These are phyloP conservation scores for Xanthoconium purpureum DNA, from an alignment of 768 basidiomycete genomes.

Conservation along the genomic window DNA sequence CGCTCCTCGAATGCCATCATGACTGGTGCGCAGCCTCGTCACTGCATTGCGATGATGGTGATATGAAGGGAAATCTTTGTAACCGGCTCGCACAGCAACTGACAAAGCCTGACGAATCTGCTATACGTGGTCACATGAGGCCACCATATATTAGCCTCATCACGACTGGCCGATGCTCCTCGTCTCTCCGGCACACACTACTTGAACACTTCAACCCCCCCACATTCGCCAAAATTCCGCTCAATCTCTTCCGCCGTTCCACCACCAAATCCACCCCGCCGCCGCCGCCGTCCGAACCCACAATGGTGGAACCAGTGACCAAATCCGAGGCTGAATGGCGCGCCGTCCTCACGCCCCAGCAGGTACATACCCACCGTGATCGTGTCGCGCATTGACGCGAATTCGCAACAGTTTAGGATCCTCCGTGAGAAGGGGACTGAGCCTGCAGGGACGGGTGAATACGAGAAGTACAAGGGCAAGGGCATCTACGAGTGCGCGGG, in stretches of 20 bases:
- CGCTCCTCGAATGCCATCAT: too few relatives aligned
- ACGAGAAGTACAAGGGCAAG: constrained; percentile 60
- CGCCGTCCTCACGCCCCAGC: constrained; percentile 73
- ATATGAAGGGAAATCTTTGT: too few relatives aligned
- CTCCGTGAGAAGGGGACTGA: constrained; percentile 90
- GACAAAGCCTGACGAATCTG: too few relatives aligned
- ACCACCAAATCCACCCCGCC: background rate
- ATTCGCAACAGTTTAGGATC: constrained; percentile 65
- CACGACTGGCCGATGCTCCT: too few relatives aligned
- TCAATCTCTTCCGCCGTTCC: constrained; percentile 2
- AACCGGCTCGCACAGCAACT: too few relatives aligned
- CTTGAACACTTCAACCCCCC: too few relatives aligned
- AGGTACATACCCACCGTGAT: constrained; percentile 47
- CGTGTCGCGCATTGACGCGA: background rate
- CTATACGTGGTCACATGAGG: too few relatives aligned
- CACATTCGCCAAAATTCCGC: too few relatives aligned
- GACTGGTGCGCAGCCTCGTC: too few relatives aligned
- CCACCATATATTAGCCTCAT: too few relatives aligned
- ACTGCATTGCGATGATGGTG: too few relatives aligned
- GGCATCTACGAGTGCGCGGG: constrained; percentile 80
- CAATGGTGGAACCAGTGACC: constrained; percentile 21
- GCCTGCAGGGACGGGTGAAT: constrained; percentile 69
- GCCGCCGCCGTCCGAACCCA: background rate
- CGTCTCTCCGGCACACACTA: too few relatives aligned
- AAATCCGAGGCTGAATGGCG: constrained; percentile 83